Conservation (phyloP, 257 asterid genomes). For the Solanum lycopersicoides region DNA sequence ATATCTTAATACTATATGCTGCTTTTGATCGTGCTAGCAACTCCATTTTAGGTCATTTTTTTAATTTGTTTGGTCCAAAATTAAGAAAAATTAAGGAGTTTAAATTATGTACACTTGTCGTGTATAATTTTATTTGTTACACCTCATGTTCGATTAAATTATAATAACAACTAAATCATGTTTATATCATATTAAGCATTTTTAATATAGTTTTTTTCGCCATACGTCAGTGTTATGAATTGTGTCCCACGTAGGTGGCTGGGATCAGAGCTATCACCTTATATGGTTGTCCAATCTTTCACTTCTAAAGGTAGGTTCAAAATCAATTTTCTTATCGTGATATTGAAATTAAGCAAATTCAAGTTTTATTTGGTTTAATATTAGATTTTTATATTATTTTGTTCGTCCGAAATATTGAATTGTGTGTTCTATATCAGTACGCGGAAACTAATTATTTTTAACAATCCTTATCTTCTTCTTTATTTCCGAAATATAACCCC, state of each 20-base stretch:
- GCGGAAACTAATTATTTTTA: background rate
- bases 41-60: background rate
- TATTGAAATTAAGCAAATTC: fast-evolving
- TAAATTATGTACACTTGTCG: background rate
- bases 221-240: background rate
- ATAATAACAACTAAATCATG: background rate
- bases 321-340: background rate
- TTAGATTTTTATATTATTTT: background rate
- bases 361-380: background rate
- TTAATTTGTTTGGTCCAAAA: background rate
- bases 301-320: background rate
- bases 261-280: background rate
- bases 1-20: background rate
- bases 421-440: background rate
- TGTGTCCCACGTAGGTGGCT: background rate
- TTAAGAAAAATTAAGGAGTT: background rate
- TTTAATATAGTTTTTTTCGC: background rate
- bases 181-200: background rate
- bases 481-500: too few species aligned
- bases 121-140: background rate
- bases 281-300: background rate
- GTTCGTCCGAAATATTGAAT: background rate
- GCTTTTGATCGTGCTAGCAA: background rate
- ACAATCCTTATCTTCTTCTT: too few species aligned
- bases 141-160: background rate